These are phyloP conservation scores for Alliaria petiolata DNA, from an alignment of 345 rosid species.

Conservation along the genomic window DNA sequence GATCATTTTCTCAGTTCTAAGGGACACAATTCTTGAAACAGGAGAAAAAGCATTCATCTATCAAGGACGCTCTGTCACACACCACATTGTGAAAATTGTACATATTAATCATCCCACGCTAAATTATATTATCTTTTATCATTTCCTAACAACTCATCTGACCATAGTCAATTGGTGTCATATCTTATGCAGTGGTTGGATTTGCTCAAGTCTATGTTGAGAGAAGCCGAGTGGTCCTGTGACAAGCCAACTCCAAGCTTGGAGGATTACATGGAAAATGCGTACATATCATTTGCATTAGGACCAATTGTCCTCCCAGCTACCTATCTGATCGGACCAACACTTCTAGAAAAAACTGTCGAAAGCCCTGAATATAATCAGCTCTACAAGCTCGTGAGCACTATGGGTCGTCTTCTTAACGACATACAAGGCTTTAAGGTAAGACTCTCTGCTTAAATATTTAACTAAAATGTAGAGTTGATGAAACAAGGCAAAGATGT, in stretches of 20 bases:
- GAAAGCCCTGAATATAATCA: constrained; percentile 37
- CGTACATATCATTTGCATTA: constrained; percentile 62
- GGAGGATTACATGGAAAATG: constrained; percentile 71
- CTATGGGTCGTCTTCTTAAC: constrained; percentile 81
- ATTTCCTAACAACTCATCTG: neutral
- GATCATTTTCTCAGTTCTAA: constrained; percentile 71
- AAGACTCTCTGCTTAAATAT: neutral
- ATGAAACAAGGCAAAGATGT: neutral
- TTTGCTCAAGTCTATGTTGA: constrained; percentile 60
- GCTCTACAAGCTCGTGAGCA: constrained; percentile 59
- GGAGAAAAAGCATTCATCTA: constrained; percentile 51
- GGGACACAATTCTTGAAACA: constrained; percentile 60
- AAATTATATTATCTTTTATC: neutral
- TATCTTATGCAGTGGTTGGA: constrained; percentile 70
- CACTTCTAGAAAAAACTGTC: constrained; percentile 43
- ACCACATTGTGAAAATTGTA: constrained; percentile 56
- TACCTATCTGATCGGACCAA: constrained; percentile 71
- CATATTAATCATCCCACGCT: constrained; percentile 14
- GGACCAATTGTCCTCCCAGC: constrained; percentile 87
- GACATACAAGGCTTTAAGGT: constrained; percentile 75
- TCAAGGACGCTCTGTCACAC: constrained; percentile 61
- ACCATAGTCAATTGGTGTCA: neutral
- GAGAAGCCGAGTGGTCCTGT: constrained; percentile 59
- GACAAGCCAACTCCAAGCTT: constrained; percentile 53
- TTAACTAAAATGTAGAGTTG: neutral